phyloP scores from a whole-genome alignment of 2,329 filamentous ascomycete species.

The Colletotrichum plurivorum region DNA sequence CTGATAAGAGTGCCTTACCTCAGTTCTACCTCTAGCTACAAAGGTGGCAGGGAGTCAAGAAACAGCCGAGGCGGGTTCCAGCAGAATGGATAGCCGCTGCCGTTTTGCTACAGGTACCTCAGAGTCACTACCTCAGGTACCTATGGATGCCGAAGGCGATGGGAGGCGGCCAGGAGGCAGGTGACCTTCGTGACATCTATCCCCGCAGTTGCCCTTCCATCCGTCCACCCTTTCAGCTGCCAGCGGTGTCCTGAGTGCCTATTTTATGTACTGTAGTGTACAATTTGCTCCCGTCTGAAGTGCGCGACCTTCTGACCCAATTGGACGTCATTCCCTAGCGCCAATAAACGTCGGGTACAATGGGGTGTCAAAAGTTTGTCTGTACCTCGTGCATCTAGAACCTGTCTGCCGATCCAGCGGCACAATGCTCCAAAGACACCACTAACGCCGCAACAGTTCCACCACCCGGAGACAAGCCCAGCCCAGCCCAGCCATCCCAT shows the following conservation, averaged over 20 bases:
- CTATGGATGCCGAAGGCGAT: too few relatives aligned
- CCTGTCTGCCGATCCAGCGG: constrained; percentile 31
- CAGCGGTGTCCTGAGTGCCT: too few relatives aligned
- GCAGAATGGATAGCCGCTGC: not conserved
- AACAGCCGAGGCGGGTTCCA: not conserved
- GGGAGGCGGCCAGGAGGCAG: too few relatives aligned
- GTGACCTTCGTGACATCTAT: too few relatives aligned
- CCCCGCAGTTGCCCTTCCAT: not conserved
- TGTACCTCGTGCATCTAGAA: constrained; percentile 25
- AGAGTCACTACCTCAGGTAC: too few relatives aligned
- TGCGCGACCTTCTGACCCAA: not conserved
- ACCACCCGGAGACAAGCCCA: not conserved
- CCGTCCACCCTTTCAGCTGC: too few relatives aligned
- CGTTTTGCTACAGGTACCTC: not conserved
- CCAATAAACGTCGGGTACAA: constrained; percentile 17
- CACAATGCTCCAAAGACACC: not conserved
- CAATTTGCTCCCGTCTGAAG: not conserved
- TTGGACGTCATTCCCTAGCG: constrained; percentile 38
- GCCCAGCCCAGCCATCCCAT: constrained; percentile 28
- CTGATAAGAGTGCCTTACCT: not conserved
- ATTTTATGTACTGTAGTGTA: too few relatives aligned
- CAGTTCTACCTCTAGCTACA: not conserved
- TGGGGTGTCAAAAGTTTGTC: too few relatives aligned
- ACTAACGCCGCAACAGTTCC: constrained; percentile 6
- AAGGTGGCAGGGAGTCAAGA: too few relatives aligned